These are phyloP conservation scores for Lycium ferocissimum DNA, from an alignment of 257 asterid genomes.

Conservation along the genomic window DNA sequence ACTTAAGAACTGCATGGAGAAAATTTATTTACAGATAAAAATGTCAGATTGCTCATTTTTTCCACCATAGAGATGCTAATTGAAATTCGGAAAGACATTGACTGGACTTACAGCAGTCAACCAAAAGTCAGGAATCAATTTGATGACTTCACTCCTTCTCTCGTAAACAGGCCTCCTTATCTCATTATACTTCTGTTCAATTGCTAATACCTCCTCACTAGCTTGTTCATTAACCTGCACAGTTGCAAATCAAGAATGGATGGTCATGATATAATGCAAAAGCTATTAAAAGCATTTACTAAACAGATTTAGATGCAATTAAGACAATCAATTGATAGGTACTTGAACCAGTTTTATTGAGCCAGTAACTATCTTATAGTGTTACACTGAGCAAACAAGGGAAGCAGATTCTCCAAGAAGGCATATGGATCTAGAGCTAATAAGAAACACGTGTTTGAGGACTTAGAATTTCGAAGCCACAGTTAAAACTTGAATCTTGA, in stretches of 20 bases:
- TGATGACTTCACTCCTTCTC: slow-evolving; percentile 51
- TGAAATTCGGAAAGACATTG: slow-evolving; percentile 25
- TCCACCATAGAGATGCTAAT: slow-evolving; percentile 25
- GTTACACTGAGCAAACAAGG: background rate
- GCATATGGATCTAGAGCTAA: background rate
- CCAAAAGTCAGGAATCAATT: slow-evolving; percentile 66
- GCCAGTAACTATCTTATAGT: background rate
- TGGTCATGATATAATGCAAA: slow-evolving; percentile 21
- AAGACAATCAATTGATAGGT: background rate
- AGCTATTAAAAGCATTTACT: slow-evolving; percentile 12
- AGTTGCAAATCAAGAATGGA: slow-evolving; percentile 32
- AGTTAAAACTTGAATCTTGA: background rate
- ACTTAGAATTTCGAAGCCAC: background rate
- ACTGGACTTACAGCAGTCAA: slow-evolving; percentile 52
- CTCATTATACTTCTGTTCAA: slow-evolving; percentile 54
- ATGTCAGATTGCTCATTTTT: slow-evolving; percentile 25
- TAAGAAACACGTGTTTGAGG: background rate
- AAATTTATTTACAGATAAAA: slow-evolving; percentile 16
- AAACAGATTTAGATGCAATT: slow-evolving; percentile 10
- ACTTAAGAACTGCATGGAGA: slow-evolving; percentile 54
- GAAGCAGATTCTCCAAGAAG: background rate
- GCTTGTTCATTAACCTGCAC: slow-evolving; percentile 60
- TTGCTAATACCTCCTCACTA: slow-evolving; percentile 45
- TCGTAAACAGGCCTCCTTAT: slow-evolving; percentile 53
- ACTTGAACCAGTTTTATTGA: slow-evolving; percentile 13